Evolutionary conservation across 345 rosid species (phyloP).

Genomic region (Aegle marmelos): DNA sequence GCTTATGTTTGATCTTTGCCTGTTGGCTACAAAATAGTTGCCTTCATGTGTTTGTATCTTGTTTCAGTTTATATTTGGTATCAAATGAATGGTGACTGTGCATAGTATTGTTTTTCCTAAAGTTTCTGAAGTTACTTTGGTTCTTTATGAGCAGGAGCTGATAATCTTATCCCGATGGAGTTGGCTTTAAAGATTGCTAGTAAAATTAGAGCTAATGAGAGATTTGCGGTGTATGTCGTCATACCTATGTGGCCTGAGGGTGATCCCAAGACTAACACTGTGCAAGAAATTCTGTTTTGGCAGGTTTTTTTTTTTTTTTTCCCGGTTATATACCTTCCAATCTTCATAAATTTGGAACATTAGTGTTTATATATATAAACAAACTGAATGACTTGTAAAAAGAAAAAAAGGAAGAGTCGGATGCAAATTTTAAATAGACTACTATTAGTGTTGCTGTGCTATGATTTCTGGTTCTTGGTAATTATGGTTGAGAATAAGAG

Average conservation of each 20-base stretch:
- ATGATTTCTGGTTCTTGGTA: neutral
- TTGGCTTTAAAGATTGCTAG: slow-evolving; percentile 86
- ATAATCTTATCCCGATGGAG: slow-evolving; percentile 94
- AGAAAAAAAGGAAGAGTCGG: neutral
- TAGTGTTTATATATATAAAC: neutral
- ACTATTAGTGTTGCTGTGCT: neutral
- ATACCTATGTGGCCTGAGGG: slow-evolving; percentile 99
- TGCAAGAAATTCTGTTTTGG: slow-evolving; percentile 97
- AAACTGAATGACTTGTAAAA: neutral
- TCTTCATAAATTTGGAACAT: neutral
- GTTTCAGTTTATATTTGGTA: neutral
- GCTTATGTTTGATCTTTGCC: neutral
- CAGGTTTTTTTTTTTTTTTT: slow-evolving; percentile 55
- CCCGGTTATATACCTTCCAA: neutral
- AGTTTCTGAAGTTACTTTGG: neutral
- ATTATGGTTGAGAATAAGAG: neutral
- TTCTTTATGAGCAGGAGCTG: slow-evolving; percentile 68
- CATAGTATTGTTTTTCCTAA: neutral
- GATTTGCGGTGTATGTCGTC: slow-evolving; percentile 84
- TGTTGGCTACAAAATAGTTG: neutral
- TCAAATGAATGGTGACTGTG: neutral
- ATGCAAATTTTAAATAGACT: neutral
- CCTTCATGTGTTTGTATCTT: neutral
- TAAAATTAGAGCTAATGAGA: slow-evolving; percentile 84
- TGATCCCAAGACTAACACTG: slow-evolving; percentile 65